Conservation (phyloP, 192 early-diverging fungal genomes). For the Podila clonocystis region DNA sequence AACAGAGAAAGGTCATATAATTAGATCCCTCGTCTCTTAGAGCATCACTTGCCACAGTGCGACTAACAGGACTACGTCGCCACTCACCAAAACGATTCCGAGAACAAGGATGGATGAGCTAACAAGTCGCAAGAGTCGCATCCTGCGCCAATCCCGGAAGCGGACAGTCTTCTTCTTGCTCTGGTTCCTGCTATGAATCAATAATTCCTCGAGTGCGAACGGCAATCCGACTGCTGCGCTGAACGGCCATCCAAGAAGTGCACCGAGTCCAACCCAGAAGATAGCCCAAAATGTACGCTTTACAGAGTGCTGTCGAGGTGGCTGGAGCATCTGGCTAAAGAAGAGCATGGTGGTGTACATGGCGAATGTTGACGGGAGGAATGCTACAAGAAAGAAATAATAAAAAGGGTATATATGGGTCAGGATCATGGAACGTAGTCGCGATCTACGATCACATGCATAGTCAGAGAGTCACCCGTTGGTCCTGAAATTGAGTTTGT, state of each 20-base stretch:
- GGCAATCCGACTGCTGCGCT: conserved; percentile 78
- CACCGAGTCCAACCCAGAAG: conserved; percentile 69
- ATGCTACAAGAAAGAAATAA: conserved; percentile 57
- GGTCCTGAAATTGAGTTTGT: neutral
- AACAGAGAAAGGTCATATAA: neutral
- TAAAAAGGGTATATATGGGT: conserved; percentile 4
- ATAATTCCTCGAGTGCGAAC: conserved; percentile 77
- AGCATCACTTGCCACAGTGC: neutral
- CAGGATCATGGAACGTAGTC: neutral
- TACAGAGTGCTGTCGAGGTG: conserved; percentile 55
- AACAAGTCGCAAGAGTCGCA: conserved; percentile 53
- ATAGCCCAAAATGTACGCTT: conserved; percentile 66
- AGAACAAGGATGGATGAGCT: conserved; percentile 46
- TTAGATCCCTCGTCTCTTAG: too few relatives aligned
- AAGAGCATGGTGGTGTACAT: conserved; percentile 89
- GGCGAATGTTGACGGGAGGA: conserved; percentile 91
- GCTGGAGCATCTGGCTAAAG: conserved; percentile 69
- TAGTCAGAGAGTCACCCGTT: neutral
- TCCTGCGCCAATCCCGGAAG: conserved; percentile 54
- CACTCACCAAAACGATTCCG: conserved; percentile 51
- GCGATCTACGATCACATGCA: neutral
- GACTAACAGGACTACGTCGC: conserved; percentile 10
- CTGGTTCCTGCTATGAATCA: conserved; percentile 57
- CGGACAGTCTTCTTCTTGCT: conserved; percentile 43
- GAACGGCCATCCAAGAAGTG: conserved; percentile 91